Percentiles rank a stretch among this genome's conserved stretches.
These are phyloP conservation scores for Annulohypoxylon bovei DNA, from an alignment of 495 filamentous ascomycete genomes.

Conservation along the genomic window DNA sequence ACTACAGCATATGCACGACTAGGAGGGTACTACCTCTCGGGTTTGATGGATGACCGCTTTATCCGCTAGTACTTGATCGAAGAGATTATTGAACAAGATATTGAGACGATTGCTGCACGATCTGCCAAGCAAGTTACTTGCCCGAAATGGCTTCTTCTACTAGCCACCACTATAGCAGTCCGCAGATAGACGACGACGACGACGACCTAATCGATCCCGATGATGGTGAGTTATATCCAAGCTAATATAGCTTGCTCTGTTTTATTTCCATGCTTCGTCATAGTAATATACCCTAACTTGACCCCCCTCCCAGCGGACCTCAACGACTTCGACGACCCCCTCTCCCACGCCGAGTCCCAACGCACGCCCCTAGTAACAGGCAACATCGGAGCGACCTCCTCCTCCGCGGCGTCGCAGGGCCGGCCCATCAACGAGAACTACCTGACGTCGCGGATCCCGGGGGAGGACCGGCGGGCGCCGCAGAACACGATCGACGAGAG, in stretches of 20 bases:
- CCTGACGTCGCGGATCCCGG: slow-evolving; percentile 87
- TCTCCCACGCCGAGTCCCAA: slow-evolving; percentile 69
- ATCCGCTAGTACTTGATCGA: neutral
- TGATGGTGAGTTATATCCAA: slow-evolving; percentile 69
- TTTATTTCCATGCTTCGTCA: too few species aligned
- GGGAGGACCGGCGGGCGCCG: slow-evolving; percentile 92
- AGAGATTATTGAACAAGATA: neutral
- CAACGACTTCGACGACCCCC: slow-evolving; percentile 93
- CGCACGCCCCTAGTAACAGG: slow-evolving; percentile 81
- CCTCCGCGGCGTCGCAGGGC: slow-evolving; percentile 40
- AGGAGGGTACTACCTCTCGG: neutral
- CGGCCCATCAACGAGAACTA: slow-evolving; percentile 68
- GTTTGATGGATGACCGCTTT: neutral
- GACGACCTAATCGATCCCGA: slow-evolving; percentile 94
- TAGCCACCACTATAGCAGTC: slow-evolving; percentile 69
- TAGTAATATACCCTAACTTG: too few species aligned
- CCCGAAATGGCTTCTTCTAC: slow-evolving; percentile 49
- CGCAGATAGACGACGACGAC: slow-evolving; percentile 84
- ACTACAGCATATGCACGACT: slow-evolving; percentile 5
- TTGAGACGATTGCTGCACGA: neutral
- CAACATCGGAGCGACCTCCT: slow-evolving; percentile 69
- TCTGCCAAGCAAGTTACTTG: neutral
- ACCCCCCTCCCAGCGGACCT: slow-evolving; percentile 69
- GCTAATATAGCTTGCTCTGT: neutral
- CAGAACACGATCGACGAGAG: slow-evolving; percentile 96